Evolutionary conservation across 192 early-diverging fungal genomes (phyloP), one percentile per base, ranked within the genome.

Genomic region (Gonapodya sp.): DNA sequence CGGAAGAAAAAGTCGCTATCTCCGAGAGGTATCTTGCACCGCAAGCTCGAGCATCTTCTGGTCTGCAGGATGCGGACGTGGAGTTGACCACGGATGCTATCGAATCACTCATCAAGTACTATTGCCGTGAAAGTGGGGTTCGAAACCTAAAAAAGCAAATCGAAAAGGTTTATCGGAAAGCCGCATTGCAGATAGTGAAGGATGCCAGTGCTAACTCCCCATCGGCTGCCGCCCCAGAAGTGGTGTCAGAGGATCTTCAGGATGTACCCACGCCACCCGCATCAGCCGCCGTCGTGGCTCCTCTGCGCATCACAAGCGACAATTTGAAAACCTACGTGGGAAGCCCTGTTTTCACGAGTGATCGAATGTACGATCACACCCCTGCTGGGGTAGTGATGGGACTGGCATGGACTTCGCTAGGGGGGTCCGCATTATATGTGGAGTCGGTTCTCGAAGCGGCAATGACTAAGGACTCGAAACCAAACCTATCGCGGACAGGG

Each of bases 111-210:
- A 96, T 99, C 81, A 89, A 93, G 82, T 91, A 87, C 82, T 99
- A 98, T 84, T 98, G 96, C 80, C 92, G 98, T 77, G 98, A 99
- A 86, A 96, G 94, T 83, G 98, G 98, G 35, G 98, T 99, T 36
- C 91, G 98, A 78, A 97, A 96, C 82, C 86, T 99, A 78, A 99
- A 99, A 87, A 98, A 99, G 86, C 96, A 98, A 72, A 95, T 99
- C 36, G 98, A 99, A 79, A 99, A 99, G 88, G 92, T 99, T 33
- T 99, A 93, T 89, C 92, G 98, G 73, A 99, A 99, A 86, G 95
- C 96, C 0, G 98, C 97, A 31, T 89, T 94, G 36, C 92, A 93
- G 84, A 92, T 98, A 73, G 95, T 97, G 8, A 81, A 90, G 73
- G 87, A 89, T 33, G 85, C 89, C n/a, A 85, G 75, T 18, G 82